These are phyloP conservation scores for Francoa sonchifolia DNA, from an alignment of 441 rosid species.

Conservation along the genomic window DNA sequence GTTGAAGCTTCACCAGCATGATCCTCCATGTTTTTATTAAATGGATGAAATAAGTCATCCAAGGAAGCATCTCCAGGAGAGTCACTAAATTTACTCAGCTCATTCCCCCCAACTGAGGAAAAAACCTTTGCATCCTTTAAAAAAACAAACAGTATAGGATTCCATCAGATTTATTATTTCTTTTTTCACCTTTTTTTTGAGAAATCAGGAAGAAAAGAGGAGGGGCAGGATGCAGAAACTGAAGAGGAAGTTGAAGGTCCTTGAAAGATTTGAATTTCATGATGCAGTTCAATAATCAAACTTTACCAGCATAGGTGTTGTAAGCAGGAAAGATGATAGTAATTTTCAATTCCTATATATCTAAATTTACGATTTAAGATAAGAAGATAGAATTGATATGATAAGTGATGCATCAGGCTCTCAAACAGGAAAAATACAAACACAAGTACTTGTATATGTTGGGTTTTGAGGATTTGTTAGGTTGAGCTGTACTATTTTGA, in stretches of 20 bases:
- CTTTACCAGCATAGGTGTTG: no score
- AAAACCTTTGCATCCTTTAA: conserved; percentile 59
- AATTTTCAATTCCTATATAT: no score
- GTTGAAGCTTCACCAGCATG: conserved; percentile 60
- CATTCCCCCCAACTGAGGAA: conserved; percentile 45
- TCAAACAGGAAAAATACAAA: no score
- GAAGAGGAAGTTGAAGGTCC: no score
- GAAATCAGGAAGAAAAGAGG: conserved; percentile 1
- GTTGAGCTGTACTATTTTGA: no score
- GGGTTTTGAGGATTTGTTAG: no score
- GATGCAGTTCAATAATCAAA: no score
- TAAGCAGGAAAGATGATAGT: no score
- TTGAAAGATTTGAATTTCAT: no score
- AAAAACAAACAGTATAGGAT: conserved; percentile 10
- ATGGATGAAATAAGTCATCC: conserved; percentile 88
- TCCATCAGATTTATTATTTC: conserved; percentile 13
- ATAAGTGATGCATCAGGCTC: not conserved
- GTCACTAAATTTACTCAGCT: conserved; percentile 82
- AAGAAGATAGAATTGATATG: not conserved
- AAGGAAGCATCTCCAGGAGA: conserved; percentile 95
- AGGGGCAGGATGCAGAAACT: no score
- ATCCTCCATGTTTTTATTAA: conserved; percentile 43
- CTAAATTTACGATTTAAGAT: no score
- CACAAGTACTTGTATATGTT: no score
- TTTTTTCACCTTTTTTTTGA: not conserved